A percentile compares a stretch with the other conserved stretches of the same genome.
These are phyloP conservation scores for Amoebophrya sp. DNA, from an alignment of 169 alveolate genomes.

Conservation along the genomic window DNA sequence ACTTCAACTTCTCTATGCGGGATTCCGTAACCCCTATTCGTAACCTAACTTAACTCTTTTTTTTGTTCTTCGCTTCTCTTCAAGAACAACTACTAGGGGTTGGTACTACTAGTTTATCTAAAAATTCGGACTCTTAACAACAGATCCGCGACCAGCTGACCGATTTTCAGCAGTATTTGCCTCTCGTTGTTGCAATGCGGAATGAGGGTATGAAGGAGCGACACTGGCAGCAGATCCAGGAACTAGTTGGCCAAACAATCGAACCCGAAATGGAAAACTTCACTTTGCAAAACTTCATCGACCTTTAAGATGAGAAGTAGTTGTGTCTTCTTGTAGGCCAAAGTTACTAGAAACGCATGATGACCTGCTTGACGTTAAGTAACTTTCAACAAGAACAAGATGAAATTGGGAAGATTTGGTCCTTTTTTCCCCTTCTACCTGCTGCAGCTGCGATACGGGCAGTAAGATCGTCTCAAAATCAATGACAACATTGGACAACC, in stretches of 20 bases:
- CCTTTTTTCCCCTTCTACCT: no score
- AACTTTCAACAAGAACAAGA: no score
- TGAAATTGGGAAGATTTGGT: no score
- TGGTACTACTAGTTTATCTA: constrained; percentile 50
- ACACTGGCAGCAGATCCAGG: constrained; percentile 79
- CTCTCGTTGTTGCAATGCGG: constrained; percentile 76
- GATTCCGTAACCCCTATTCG: neutral
- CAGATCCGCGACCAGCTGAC: constrained; percentile 63
- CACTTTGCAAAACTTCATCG: constrained; percentile 65
- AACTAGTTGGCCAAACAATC: constrained; percentile 65
- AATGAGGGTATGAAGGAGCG: constrained; percentile 84
- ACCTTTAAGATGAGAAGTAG: constrained; percentile 36
- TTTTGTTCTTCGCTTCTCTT: neutral
- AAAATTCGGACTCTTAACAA: constrained; percentile 42
- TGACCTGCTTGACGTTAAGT: neutral
- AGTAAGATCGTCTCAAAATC: no score
- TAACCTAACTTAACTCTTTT: neutral
- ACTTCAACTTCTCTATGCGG: no score
- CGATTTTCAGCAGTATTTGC: constrained; percentile 76
- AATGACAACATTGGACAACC: no score
- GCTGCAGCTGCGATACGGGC: no score
- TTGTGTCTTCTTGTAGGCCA: neutral
- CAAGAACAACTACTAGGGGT: constrained; percentile 41
- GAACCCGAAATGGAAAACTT: constrained; percentile 68
- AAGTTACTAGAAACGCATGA: neutral